Conservation (phyloP, 2,329 filamentous ascomycete genomes). For the Apiospora saccharicola region DNA sequence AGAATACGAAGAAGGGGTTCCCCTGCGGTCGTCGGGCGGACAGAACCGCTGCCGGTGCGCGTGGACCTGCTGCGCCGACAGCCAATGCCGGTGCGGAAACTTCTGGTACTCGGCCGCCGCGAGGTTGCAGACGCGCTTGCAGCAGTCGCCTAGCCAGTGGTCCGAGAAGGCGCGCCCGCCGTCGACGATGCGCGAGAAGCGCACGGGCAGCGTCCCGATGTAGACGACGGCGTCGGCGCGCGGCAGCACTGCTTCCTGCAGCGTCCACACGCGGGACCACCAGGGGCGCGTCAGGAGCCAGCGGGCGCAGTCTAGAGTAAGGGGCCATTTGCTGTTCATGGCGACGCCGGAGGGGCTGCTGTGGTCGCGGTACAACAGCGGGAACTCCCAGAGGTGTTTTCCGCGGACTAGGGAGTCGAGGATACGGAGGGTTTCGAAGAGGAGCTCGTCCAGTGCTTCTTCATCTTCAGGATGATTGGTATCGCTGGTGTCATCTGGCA, state of each 20-base stretch:
- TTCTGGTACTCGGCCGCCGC: conserved; percentile 10
- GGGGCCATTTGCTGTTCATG: conserved; percentile 11
- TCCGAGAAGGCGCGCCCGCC: neutral
- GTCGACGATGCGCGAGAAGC: conserved; percentile 9
- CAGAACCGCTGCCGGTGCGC: neutral
- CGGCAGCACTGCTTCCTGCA: conserved; percentile 17
- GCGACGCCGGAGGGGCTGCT: neutral
- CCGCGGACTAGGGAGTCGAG: neutral
- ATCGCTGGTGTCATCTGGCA: neutral
- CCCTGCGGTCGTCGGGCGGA: neutral
- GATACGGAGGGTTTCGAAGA: neutral
- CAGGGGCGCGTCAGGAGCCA: conserved; percentile 15
- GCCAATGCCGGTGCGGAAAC: neutral
- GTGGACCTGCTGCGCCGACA: neutral
- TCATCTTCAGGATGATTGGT: neutral
- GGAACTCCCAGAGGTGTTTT: conserved; percentile 17
- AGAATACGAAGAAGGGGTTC: no score
- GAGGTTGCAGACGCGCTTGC: conserved; percentile 7
- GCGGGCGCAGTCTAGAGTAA: neutral
- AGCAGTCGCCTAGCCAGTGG: neutral
- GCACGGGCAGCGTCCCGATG: conserved; percentile 7
- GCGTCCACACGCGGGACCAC: conserved; percentile 14
- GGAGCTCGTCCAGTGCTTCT: neutral
- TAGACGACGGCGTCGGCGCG: conserved; percentile 1
- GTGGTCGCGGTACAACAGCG: neutral